Base-by-base conservation (phyloP, 805 yeast species). In the Spathaspora girioi region DNA sequence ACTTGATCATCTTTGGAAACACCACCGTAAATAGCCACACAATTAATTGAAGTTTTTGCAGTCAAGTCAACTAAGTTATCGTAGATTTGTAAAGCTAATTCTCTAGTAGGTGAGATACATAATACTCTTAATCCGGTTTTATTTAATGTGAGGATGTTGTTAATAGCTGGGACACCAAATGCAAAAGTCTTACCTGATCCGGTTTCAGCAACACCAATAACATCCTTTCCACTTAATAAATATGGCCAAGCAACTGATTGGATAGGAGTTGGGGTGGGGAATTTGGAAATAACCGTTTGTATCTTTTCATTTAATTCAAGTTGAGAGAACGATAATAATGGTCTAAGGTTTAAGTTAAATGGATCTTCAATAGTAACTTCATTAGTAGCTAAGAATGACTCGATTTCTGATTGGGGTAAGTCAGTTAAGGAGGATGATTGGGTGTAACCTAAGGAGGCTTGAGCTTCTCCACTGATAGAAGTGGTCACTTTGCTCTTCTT, bases 171-270 rank as follows among this genome's bases (percentile, higher is more conserved):
- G 31, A 94, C 94, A 66, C 97, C 97, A 67, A 93, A 94, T 0
- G 97, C 98, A 71, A 93, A 86, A 0, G 99, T 93, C 70, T 93
- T 93, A 64, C 99, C 99, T 0, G 97, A 89, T 38, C 99, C 99
- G 2, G 99, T 93, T 72, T 93, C 97, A 12, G 99, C 99, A 57
- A 93, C 97, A 68, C 98, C 99, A 58, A 93, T 82, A 23, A 92
- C 96, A 66, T 93, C 99, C 52, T 85, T 79, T 15, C 87, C 87
- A 18, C 81, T 71, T 47, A 91, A 71, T 49, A 93, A 71, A 64
- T 82, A 90, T 57, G 99, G 98, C 98, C 98, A 94, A 8, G 97
- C 81, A 44, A 83, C 89, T 31, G 97, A 81, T 75, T 93, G 99
- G 60, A 93, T 93, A 38, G 98, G 98, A 6, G 98, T 92, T 50